Base-by-base conservation (phyloP, 1,284 basidiomycete genomes). In the Porodaedalea pini region DNA sequence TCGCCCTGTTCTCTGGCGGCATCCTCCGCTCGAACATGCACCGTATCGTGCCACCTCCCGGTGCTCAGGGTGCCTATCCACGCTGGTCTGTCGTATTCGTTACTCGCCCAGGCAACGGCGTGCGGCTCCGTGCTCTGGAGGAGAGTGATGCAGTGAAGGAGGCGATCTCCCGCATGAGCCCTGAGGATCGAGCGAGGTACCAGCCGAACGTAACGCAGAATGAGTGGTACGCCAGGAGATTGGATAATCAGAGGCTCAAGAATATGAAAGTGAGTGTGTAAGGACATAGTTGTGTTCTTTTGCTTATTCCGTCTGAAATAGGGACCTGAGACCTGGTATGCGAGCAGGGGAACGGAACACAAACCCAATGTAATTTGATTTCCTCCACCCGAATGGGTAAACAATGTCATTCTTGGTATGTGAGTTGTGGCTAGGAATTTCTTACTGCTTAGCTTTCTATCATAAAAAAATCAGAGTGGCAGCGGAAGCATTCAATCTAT, bases 51-150 rank as follows among this genome's bases (percentile, higher is more conserved):
- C 54, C 54, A 25, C 51, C 56, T 21, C 59, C 59, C 4, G 74
- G 79, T 0, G 78, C 78, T 0, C 82, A 85, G 68, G 70, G 69
- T 2, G 61, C 68, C 6, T 64, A 73, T 23, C 75, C 77, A 34
- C 76, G 85, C 34, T 83, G 77, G 75, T 84, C 82, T 2, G 70
- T 85, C 3, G 83, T 82, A 0, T 87, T 78, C 67, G 86, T 86
- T 67, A 78, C 77, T 0, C 76, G 85, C 13, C 85, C 83, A 0
- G 79, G 80, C 11, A 77, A 85, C 66, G 73, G 72, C 2, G 69
- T 76, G 19, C 43, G 74, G 2, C 71, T 83, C 36, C 72, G 73
- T 29, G 75, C 82, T 1, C 69, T 83, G 6, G 67, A 71, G 0
- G 75, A 83, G 19, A 85, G 83, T 60, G 36, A 40, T 7, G 17